Evolutionary conservation across 2,329 filamentous ascomycete species (phyloP), one percentile per base, ranked within the genome.

Genomic region (Cladophialophora immunda): DNA sequence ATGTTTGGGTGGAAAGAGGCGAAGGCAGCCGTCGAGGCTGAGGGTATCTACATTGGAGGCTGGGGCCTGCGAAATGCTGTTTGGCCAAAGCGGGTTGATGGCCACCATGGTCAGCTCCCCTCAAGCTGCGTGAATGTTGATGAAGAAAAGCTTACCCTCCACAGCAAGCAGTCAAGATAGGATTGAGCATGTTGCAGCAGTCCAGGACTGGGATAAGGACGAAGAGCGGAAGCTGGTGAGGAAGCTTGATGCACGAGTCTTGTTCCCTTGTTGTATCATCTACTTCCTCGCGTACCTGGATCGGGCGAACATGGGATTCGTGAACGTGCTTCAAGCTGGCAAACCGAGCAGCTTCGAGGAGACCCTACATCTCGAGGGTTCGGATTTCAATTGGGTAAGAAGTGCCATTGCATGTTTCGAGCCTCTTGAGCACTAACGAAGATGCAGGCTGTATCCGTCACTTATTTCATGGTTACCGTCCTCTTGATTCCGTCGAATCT

Each of bases 271-370:
- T 47, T 71, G 61, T 61, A 69, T 72, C 19, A 59, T 72, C 15
- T 70, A 69, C 56, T 66, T 72, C 62, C 62, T 72, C n/a, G 68
- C 71, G 19, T 68, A 71, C 22, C 57, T 72, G 7, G 71, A 72
- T 57, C 68, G 71, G 8, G 66, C 66, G 22, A 72, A 72, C 54
- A 57, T 72, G 30, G 71, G 70, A 13, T 71, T 67, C 60, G 63
- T 70, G 34, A 67, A 66, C 13, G 67, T 71, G 22, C 60, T 72
- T 5, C 70, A 70, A 34, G 53, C 59, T 9, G 69, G 69, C 15
- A 66, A 50, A 22, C 41, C 53, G 2, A 62, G 66, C 54, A 67
- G 60, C 36, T 41, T 72, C 25, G 50, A 66, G 36, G 53, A 45
- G 19, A 64, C 50, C 30, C 54, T 72, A 27, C 38, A 64, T 45